Base-by-base conservation (phyloP, 2,329 filamentous ascomycete genomes). In the Coniochaeta prunicola region DNA sequence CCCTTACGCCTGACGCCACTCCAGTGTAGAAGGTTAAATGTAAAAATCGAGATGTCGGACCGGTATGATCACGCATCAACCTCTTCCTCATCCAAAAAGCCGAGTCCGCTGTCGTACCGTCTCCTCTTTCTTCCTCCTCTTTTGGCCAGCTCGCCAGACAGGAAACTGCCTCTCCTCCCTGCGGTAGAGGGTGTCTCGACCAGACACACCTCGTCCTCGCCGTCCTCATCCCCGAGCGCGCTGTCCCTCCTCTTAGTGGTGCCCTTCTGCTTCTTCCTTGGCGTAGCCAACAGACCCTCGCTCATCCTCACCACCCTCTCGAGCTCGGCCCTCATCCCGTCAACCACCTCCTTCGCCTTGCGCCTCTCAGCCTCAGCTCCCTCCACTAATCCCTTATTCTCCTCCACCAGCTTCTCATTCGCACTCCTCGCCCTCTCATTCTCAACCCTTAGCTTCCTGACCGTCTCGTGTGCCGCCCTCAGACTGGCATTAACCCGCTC, bases 51-150 rank as follows among this genome's bases (percentile, higher is more conserved):
- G 40, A 70, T 64, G 33, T 10, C 7, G 9, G 8, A 19, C 21
- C 45, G n/a, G n/a, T n/a, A n/a, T n/a, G n/a, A 34, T 38, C 36
- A 26, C 73, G 34, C 45, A n/a, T 73, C 72, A 19, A 73, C 68
- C 58, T 78, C 77, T 36, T 83, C 80, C 65, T 84, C 81, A 30
- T 82, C 80, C 67, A 84, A 62, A 26, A 85, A 71, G 0, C 80
- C 81, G 56, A 85, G 65, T 0, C 82, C 83, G 58, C 80, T 83
- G 66, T 85, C 82, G 62, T 78, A 76, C 59, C 76, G 73, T 60
- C 80, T 76, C 60, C 73, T 73, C 71, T 77, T 81, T 63, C 62
- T 73, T 28, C 67, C 28, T 0, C 66, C 66, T 24, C 68, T 68
- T 53, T 69, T 69, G 2, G 65, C 67, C 53, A 71, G n/a, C 1